Percentiles rank a stretch among this genome's conserved stretches.
Conservation (phyloP, 192 early-diverging fungal species). For the Podila epigama region DNA sequence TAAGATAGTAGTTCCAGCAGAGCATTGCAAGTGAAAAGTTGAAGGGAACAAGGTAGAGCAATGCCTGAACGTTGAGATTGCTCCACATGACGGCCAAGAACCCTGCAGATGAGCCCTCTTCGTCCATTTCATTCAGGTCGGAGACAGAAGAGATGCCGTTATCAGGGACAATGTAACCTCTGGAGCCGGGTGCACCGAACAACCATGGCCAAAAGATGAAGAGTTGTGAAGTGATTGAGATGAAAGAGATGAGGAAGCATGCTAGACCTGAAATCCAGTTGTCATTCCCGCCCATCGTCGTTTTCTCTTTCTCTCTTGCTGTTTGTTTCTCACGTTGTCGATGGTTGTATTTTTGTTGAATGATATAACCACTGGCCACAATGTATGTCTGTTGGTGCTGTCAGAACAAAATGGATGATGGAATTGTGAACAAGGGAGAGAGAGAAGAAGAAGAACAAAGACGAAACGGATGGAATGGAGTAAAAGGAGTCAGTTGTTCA, state of each 20-base stretch:
- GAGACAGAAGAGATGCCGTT: neutral
- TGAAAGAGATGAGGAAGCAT: slow-evolving; percentile 1
- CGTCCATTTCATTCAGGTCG: neutral
- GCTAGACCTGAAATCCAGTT: slow-evolving; percentile 2
- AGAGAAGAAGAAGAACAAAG: slow-evolving; percentile 5
- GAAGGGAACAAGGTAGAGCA: slow-evolving; percentile 72
- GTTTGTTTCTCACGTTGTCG: neutral
- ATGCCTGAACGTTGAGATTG: slow-evolving; percentile 31
- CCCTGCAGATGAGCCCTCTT: neutral
- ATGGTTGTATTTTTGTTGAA: too few relatives aligned
- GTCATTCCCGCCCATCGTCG: slow-evolving; percentile 7
- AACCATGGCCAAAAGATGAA: slow-evolving; percentile 36
- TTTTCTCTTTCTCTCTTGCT: neutral
- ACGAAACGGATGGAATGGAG: too few relatives aligned
- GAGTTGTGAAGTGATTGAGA: slow-evolving; percentile 2
- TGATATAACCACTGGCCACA: too few relatives aligned
- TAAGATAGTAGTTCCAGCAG: slow-evolving; percentile 87
- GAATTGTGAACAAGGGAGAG: neutral
- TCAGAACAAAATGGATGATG: too few relatives aligned
- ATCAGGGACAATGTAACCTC: neutral
- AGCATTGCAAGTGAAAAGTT: slow-evolving; percentile 80
- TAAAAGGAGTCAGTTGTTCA: too few relatives aligned
- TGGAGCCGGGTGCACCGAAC: slow-evolving; percentile 3
- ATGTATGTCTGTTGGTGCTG: neutral
- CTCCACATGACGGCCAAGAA: slow-evolving; percentile 2